Evolutionary conservation across 108 stramenopile species (phyloP), one percentile per base, ranked within the genome.

Genomic region (Craspedostauros australis): DNA sequence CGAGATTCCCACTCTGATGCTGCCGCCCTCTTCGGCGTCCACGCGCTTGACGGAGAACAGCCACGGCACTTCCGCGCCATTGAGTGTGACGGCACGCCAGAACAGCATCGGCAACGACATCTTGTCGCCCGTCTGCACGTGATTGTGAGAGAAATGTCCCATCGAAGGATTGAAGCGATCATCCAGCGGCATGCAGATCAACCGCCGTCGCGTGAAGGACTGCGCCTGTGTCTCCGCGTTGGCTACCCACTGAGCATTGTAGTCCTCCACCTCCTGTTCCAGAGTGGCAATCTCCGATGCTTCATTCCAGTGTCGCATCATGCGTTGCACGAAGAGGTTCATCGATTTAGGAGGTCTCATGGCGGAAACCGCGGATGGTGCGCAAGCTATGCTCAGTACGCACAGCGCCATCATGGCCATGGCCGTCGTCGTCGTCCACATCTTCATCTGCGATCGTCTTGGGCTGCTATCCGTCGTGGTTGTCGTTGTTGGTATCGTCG

Each of bases 61-160:
- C 85, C 86, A 93, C 1, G 92, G 92, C n/a, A 93, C 87, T 66
- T 87, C 86, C 2, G 84, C 85, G 34, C 73, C 61, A 36, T 70
- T 79, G 32, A 47, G 49, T 63, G 66, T 51, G 57, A 91, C 85
- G 47, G 89, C 65, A 29, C 73, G 43, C 86, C 77, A 87, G 55
- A 89, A 93, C 31, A 64, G 52, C 25, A 48, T 34, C 1, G 87
- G 85, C 22, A 93, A 56, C 28, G 76, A 78, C 67, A 87, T 76
- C 69, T 93, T 93, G 43, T 93, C 92, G 2, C 92, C 92, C 9
- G 84, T 88, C 47, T 89, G 77, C 29, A 86, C 76, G 57, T 93
- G 88, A 6, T 68, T 75, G 52, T 86, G 92, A 41, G 73, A 73
- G 59, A 93, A 93, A 26, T 68, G 54, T 6, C 92, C 92, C 70